Base-by-base conservation (phyloP, 306 rosid genomes). In the Hippophae gyantsensis region DNA sequence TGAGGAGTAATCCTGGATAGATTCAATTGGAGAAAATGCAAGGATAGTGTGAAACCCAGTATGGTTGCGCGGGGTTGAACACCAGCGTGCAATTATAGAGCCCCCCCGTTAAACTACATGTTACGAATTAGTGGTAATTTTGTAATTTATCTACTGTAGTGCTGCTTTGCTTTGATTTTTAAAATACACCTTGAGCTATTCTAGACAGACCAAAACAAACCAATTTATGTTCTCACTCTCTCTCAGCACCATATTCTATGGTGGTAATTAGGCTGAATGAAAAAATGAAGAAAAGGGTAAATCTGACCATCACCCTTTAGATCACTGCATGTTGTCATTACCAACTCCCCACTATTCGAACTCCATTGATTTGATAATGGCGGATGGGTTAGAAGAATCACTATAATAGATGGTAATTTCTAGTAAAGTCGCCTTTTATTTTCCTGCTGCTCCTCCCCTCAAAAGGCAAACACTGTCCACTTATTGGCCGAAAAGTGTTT, bases 21-120 rank as follows among this genome's bases (percentile, higher is more conserved):
- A 78, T 73, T 59, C 78, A 73, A 25, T 73, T 32, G 97, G 95
- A 48, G 86, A 88, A 73, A 88, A 75, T 42, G 99, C 95, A 14
- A 79, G 82, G 78, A 65, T 54, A 61, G 69, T 58, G 56, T 78
- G 86, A 3, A 82, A 82, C 52, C 88, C 99, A 13, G 66, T 7
- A 5, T 80, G 83, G 89, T 62, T 84, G 47, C 70, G 6, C 3
- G 73, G 76, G 71, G 81, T 78, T 75, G 87, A 84, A 65, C 94
- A 70, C 50, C 90, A 82, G 55, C 85, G 75, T 63, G 81, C 76
- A 61, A 80, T 68, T 57, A 73, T 74, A 75, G 75, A 76, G 66
- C 89, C 85, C 53, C 49, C 80, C 4, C 3, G 38, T 27, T 18
- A 27, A 27, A 27, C 38, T 27, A 27, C 38, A 27, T 27, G 38